These are phyloP conservation scores for Russula griseocarnosa DNA, from an alignment of 768 basidiomycete species.

Conservation along the genomic window DNA sequence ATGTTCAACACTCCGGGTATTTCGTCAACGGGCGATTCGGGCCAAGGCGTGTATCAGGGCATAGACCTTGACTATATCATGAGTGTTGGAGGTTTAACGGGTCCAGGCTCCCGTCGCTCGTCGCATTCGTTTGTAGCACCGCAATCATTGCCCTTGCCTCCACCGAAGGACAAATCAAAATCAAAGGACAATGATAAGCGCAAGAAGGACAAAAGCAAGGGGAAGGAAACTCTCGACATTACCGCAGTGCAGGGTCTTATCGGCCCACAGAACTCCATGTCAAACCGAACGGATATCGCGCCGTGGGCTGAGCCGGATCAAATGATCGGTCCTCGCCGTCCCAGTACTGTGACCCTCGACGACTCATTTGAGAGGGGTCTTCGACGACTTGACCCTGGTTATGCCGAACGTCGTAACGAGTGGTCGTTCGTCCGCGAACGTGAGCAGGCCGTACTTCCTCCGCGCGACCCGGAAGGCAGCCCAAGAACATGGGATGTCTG, in stretches of 20 bases:
- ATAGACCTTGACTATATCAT: slow-evolving; percentile 25
- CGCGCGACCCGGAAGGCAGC: slow-evolving; percentile 19
- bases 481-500: slow-evolving; percentile 22
- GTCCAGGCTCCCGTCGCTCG: slow-evolving; percentile 20
- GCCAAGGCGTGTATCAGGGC: slow-evolving; percentile 20
- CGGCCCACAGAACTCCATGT: background rate
- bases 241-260: slow-evolving; percentile 13
- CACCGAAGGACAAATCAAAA: slow-evolving; percentile 18
- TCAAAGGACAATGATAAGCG: slow-evolving; percentile 22
- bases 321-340: slow-evolving; percentile 15
- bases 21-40: slow-evolving; percentile 5
- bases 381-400: slow-evolving; percentile 41
- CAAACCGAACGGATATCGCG: slow-evolving; percentile 17
- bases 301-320: slow-evolving; percentile 19
- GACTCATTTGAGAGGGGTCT: slow-evolving; percentile 42
- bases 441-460: background rate
- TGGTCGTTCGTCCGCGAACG: slow-evolving; percentile 20
- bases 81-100: slow-evolving; percentile 8
- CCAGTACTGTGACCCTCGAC: slow-evolving; percentile 31
- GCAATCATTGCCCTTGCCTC: slow-evolving; percentile 18
- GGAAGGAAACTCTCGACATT: slow-evolving; percentile 1
- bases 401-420: slow-evolving; percentile 31
- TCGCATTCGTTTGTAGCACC: slow-evolving; percentile 24
- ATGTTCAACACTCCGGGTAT: slow-evolving; percentile 17
- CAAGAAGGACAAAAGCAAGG: slow-evolving; percentile 20